phyloP scores from a whole-genome alignment of 148 eudicot genomes.

The Nepenthes mirabilis region DNA sequence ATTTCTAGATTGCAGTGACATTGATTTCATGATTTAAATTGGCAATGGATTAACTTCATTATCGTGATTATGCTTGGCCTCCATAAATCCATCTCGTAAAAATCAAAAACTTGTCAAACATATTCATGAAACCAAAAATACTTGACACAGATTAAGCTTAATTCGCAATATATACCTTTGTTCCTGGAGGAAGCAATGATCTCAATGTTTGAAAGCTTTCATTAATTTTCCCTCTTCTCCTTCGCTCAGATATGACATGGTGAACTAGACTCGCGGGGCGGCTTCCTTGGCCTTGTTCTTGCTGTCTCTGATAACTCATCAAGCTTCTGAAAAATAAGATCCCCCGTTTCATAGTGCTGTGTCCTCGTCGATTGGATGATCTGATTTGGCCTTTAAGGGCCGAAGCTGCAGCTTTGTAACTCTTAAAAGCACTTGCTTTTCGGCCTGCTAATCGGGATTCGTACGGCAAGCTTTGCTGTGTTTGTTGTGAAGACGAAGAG shows the following conservation, averaged over 20 bases:
- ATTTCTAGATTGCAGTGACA: too few relatives aligned
- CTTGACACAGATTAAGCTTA: neutral
- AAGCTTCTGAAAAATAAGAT: slow-evolving; percentile 32
- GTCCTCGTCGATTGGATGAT: slow-evolving; percentile 12
- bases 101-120: neutral
- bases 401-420: slow-evolving; percentile 8
- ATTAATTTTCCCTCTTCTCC: slow-evolving; percentile 71
- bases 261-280: slow-evolving; percentile 50
- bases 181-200: slow-evolving; percentile 72
- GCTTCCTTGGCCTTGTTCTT: slow-evolving; percentile 14
- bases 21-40: too few relatives aligned
- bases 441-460: too few relatives aligned
- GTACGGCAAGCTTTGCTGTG: neutral
- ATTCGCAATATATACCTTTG: slow-evolving; percentile 44
- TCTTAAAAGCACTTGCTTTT: slow-evolving; percentile 38
- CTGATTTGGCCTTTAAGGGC: neutral
- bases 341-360: slow-evolving; percentile 34
- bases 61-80: too few relatives aligned
- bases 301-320: slow-evolving; percentile 19
- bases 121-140: neutral
- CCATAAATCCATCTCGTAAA: neutral
- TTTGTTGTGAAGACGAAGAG: slow-evolving; percentile 5
- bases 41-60: too few relatives aligned
- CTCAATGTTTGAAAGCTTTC: slow-evolving; percentile 72
- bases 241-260: slow-evolving; percentile 79